phyloP scores from a whole-genome alignment of 2,329 filamentous ascomycete genomes.

The Diaporthe batatas region DNA sequence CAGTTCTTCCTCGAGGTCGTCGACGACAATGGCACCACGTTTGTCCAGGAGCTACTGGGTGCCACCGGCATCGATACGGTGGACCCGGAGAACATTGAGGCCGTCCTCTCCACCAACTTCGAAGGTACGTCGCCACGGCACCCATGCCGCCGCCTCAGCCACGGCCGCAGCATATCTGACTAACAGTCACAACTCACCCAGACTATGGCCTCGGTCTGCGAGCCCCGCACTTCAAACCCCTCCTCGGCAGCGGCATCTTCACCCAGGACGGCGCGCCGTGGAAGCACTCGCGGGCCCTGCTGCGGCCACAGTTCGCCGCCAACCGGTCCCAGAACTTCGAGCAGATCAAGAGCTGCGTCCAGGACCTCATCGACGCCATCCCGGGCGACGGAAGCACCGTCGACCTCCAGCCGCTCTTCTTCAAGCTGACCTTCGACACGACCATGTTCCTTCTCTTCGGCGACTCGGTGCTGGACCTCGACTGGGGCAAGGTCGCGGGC shows the following conservation, averaged over 20 bases:
- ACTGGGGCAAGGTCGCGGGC: slow-evolving; percentile 23
- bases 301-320: slow-evolving; percentile 49
- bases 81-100: slow-evolving; percentile 37
- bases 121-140: neutral
- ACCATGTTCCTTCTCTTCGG: slow-evolving; percentile 35
- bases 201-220: slow-evolving; percentile 30
- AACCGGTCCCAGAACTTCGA: slow-evolving; percentile 30
- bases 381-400: slow-evolving; percentile 30
- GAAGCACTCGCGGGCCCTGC: slow-evolving; percentile 51
- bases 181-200: neutral
- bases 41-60: slow-evolving; percentile 18
- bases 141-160: too few relatives aligned
- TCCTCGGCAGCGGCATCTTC: slow-evolving; percentile 54
- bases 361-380: slow-evolving; percentile 4
- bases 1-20: slow-evolving; percentile 30
- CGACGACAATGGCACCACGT: slow-evolving; percentile 25
- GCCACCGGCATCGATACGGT: slow-evolving; percentile 18
- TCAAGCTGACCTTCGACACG: slow-evolving; percentile 36
- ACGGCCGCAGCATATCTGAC: neutral
- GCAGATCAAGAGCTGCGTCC: slow-evolving; percentile 26
- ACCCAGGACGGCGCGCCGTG: slow-evolving; percentile 52
- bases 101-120: slow-evolving; percentile 30
- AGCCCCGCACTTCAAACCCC: slow-evolving; percentile 41
- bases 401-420: slow-evolving; percentile 33
- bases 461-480: slow-evolving; percentile 20